Evolutionary conservation across 306 rosid species (phyloP), one percentile per base, ranked within the genome.

Genomic region (Fagus sylvatica): DNA sequence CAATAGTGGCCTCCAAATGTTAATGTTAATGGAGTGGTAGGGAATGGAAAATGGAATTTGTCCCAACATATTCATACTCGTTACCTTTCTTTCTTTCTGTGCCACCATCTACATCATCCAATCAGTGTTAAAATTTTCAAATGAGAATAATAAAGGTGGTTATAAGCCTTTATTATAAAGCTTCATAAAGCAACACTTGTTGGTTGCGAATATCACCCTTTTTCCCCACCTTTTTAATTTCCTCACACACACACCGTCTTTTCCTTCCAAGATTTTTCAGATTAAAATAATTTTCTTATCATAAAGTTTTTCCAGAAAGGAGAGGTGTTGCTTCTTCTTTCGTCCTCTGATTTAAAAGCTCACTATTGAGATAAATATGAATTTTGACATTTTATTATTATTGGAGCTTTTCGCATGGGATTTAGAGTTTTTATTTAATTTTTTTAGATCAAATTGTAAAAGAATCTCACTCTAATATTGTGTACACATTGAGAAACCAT

Each of bases 91-190:
- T 77, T 79, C 76, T 81, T 86, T 83, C 77, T 71, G 88, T 84
- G 81, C 81, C 88, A 85, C 85, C 88, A 73, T 71, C 82, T 84
- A 79, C 76, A 80, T 82, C 70, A 83, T 79, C 96, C 90, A 84
- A 90, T 88, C 87, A 84, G 34, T 81, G 86, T 72, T 46, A 84
- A 82, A 22, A 22, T 22, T 22, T 22, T 22, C 28, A 82, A 85
- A 89, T 88, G 89, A 87, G 74, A 69, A 86, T 88, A 88, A 86
- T 83, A 84, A 74, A 79, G 85, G 74, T 77, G 71, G 81, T 60
- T 51, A 59, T 77, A 57, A 53, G 37, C 76, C 82, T 85, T 90
- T 86, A 77, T 79, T 48, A 67, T 75, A 79, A 84, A 74, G 74
- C 74, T 70, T 62, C 69, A 5, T 3, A 87, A 88, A 81, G 88